Evolutionary conservation across 345 rosid genomes (phyloP).

Genomic region (Citrus inodora): DNA sequence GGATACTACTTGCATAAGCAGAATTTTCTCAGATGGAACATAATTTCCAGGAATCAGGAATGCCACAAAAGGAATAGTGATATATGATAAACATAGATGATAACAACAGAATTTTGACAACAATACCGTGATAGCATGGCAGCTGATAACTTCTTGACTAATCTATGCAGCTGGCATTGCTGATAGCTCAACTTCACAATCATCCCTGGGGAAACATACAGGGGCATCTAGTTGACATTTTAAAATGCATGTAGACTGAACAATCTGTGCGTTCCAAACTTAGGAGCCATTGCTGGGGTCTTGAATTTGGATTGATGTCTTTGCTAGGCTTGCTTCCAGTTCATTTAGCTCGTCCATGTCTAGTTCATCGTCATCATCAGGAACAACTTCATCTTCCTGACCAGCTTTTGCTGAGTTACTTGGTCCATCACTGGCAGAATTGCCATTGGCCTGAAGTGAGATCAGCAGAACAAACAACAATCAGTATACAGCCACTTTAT

Average conservation of each 20-base stretch:
- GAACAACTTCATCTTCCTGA: slow-evolving; percentile 16
- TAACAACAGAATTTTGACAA: background rate
- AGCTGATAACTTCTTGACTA: background rate
- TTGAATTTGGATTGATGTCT: slow-evolving; percentile 55
- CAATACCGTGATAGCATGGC: background rate
- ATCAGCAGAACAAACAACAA: background rate
- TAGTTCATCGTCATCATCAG: slow-evolving; percentile 43
- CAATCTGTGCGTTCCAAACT: slow-evolving; percentile 10
- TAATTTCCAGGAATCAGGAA: background rate
- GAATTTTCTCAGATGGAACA: background rate
- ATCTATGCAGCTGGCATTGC: background rate
- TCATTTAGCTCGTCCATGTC: slow-evolving; percentile 83
- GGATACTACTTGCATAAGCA: background rate
- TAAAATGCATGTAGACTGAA: slow-evolving; percentile 26
- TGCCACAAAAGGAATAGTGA: background rate
- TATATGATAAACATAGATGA: background rate
- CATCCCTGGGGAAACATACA: background rate
- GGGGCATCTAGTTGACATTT: slow-evolving; percentile 6
- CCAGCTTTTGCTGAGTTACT: slow-evolving; percentile 23
- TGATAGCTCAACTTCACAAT: background rate
- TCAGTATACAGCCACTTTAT: background rate
- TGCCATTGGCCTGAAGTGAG: slow-evolving; percentile 26
- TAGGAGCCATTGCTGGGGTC: slow-evolving; percentile 28
- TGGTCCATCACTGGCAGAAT: slow-evolving; percentile 27
- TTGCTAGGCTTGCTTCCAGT: slow-evolving; percentile 71